Conservation (phyloP, 1,284 basidiomycete genomes). For the Tylopilus orsonianus region DNA sequence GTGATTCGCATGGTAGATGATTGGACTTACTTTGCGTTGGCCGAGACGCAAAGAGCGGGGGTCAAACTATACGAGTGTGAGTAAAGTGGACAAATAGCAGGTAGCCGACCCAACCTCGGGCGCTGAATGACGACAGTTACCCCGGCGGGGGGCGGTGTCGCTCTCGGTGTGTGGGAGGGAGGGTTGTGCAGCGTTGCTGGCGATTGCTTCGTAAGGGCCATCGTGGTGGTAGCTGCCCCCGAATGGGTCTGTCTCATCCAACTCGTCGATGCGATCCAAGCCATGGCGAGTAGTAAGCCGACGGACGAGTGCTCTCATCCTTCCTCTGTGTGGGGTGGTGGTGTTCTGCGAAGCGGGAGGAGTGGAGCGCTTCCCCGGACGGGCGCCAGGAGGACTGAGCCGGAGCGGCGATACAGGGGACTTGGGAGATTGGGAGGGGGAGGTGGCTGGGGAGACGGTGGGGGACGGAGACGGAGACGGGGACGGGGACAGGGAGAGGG, state of each 20-base stretch:
- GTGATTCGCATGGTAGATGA: background rate
- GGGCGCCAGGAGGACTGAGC: too few relatives aligned
- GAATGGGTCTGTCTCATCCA: constrained; percentile 69
- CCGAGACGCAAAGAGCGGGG: constrained; percentile 4
- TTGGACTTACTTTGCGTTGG: constrained; percentile 21
- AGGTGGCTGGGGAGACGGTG: background rate
- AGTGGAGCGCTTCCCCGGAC: background rate
- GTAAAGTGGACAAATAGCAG: constrained; percentile 3
- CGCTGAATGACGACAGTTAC: constrained; percentile 1
- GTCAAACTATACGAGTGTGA: constrained; percentile 18
- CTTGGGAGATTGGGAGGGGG: background rate
- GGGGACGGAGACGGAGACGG: background rate
- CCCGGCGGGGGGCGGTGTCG: constrained; percentile 7
- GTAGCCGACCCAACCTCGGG: constrained; percentile 26
- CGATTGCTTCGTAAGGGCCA: constrained; percentile 65
- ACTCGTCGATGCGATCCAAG: constrained; percentile 70
- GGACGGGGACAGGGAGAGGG: background rate
- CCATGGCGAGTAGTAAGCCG: constrained; percentile 37
- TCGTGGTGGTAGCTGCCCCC: constrained; percentile 61
- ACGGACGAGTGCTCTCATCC: constrained; percentile 31
- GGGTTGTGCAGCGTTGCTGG: constrained; percentile 13
- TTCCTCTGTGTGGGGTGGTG: constrained; percentile 12
- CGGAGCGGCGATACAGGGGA: background rate
- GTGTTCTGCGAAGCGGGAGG: background rate
- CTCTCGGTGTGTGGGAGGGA: constrained; percentile 7